Conservation (phyloP, 192 early-diverging fungal genomes). For the Coemansia sp. region DNA sequence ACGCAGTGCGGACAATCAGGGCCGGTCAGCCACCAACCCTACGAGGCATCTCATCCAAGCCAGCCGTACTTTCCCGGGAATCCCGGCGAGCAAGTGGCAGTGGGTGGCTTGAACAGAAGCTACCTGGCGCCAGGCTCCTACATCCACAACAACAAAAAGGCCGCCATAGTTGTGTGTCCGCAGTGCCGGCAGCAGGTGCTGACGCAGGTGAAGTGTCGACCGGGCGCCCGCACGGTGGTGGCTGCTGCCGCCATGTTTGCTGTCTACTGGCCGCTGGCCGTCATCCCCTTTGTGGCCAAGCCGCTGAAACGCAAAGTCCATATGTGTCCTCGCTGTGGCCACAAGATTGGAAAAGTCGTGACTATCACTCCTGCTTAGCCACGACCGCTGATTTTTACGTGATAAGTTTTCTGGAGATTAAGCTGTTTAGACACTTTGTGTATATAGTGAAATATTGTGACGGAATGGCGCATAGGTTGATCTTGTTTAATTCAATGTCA, state of each 20-base stretch:
- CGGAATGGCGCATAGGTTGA: too few species aligned
- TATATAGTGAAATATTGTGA: too few species aligned
- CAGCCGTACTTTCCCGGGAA: conserved; percentile 7
- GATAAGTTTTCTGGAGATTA: too few species aligned
- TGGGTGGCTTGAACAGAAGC: conserved; percentile 17
- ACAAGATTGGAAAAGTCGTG: conserved; percentile 41
- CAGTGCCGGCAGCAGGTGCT: conserved; percentile 30
- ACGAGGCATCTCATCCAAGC: conserved; percentile 2
- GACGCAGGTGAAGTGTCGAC: conserved; percentile 30
- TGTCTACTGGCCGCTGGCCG: conserved; percentile 44
- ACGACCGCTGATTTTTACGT: neutral
- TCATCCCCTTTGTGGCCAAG: conserved; percentile 36
- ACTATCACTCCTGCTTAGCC: conserved; percentile 20
- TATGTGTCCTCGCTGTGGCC: conserved; percentile 30
- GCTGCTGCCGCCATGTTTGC: conserved; percentile 37
- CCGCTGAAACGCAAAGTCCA: conserved; percentile 40
- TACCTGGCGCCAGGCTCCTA: conserved; percentile 30
- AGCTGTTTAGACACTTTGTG: too few species aligned
- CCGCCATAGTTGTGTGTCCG: conserved; percentile 31
- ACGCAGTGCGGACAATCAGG: neutral
- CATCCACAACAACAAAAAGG: conserved; percentile 29
- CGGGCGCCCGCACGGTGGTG: conserved; percentile 32
- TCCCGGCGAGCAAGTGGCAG: conserved; percentile 15
- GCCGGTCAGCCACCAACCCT: conserved; percentile 1
- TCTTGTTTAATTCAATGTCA: too few species aligned